Conservation (phyloP, 805 yeast species). For the Cyberlindnera amylophila region DNA sequence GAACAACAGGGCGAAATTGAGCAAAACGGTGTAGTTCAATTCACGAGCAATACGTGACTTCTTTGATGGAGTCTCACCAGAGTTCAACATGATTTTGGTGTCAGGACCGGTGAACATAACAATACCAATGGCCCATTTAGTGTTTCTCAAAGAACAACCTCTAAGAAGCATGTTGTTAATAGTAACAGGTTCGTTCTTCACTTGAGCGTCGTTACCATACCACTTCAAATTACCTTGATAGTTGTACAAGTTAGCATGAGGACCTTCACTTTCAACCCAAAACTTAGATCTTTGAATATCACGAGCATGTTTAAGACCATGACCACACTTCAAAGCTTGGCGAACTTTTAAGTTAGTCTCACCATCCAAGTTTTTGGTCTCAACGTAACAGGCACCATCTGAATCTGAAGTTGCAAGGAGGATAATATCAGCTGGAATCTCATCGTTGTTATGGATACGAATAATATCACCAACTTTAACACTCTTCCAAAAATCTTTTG, state of each 20-base stretch:
- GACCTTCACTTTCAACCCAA: slow-evolving; percentile 80
- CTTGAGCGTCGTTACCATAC: slow-evolving; percentile 36
- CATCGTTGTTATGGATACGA: slow-evolving; percentile 70
- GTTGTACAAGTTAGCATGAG: slow-evolving; percentile 71
- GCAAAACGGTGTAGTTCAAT: slow-evolving; percentile 61
- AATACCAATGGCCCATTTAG: slow-evolving; percentile 78
- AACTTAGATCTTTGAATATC: slow-evolving; percentile 51
- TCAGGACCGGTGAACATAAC: slow-evolving; percentile 77
- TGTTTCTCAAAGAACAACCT: slow-evolving; percentile 76
- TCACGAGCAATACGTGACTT: slow-evolving; percentile 71
- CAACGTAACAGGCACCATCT: slow-evolving; percentile 69
- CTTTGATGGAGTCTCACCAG: slow-evolving; percentile 78
- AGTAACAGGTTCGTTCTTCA: slow-evolving; percentile 58
- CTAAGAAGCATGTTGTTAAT: slow-evolving; percentile 67
- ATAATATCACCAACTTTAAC: slow-evolving; percentile 72
- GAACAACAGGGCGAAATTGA: slow-evolving; percentile 64
- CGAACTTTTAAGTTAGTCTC: slow-evolving; percentile 74
- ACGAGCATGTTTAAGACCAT: slow-evolving; percentile 43
- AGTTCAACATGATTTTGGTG: slow-evolving; percentile 75
- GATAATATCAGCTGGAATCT: slow-evolving; percentile 74
- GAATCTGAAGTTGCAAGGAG: slow-evolving; percentile 62
- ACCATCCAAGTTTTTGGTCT: slow-evolving; percentile 81
- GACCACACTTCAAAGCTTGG: slow-evolving; percentile 64
- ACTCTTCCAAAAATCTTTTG: slow-evolving; percentile 59
- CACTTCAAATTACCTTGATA: slow-evolving; percentile 70